A percentile compares a stretch with the other conserved stretches of the same genome.
These are phyloP conservation scores for Kluyveromyces sp. DNA, from an alignment of 1,139 yeast species.

Conservation along the genomic window DNA sequence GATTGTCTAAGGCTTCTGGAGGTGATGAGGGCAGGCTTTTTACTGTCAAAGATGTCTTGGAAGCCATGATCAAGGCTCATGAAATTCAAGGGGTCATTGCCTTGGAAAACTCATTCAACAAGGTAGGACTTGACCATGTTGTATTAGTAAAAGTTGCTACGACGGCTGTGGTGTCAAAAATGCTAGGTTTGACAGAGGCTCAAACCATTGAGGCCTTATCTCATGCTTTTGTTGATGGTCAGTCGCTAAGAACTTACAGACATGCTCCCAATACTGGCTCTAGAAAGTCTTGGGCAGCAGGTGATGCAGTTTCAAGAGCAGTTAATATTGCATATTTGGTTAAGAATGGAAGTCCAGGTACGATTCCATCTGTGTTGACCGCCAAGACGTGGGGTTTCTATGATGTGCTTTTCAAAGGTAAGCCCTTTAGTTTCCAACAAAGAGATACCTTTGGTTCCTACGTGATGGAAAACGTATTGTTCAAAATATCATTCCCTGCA, in stretches of 20 bases:
- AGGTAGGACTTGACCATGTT: constrained; percentile 56
- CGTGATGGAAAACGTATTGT: constrained; percentile 56
- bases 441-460: constrained; percentile 44
- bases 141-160: constrained; percentile 54
- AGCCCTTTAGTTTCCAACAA: constrained; percentile 44
- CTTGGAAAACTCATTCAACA: constrained; percentile 50
- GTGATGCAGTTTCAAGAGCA: constrained; percentile 56
- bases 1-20: constrained; percentile 39
- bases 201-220: constrained; percentile 51
- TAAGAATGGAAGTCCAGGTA: constrained; percentile 46
- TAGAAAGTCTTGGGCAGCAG: constrained; percentile 62
- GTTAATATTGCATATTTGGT: constrained; percentile 49
- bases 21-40: constrained; percentile 37
- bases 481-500: constrained; percentile 59
- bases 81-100: constrained; percentile 56
- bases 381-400: constrained; percentile 58
- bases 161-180: constrained; percentile 50
- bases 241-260: constrained; percentile 50
- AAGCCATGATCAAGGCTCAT: constrained; percentile 53
- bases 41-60: constrained; percentile 44
- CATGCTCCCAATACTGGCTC: constrained; percentile 60
- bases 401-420: constrained; percentile 49
- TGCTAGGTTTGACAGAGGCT: constrained; percentile 42
- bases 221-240: constrained; percentile 57
- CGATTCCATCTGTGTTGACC: constrained; percentile 48